Evolutionary conservation across 2,329 filamentous ascomycete genomes (phyloP), one percentile per base, ranked within the genome.

Genomic region (Hysterium pulicare): DNA sequence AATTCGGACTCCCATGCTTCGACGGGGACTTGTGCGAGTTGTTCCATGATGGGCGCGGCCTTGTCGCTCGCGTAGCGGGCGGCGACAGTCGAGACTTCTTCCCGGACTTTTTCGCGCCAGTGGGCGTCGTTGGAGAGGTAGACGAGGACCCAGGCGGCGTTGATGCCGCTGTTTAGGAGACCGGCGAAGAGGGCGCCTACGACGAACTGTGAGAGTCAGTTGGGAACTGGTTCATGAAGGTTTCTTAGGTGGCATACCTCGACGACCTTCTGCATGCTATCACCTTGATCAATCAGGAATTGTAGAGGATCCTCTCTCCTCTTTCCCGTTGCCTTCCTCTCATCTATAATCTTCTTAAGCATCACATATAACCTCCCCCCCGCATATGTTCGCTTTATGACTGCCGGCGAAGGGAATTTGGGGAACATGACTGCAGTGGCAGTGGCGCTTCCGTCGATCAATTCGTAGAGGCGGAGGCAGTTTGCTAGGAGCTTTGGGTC

Each of bases 1-100:
- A 82, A 80, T 15, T 77, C 73, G 10, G 57, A 39, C 53, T 82
- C 78, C 78, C 78, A 82, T 0, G 71, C 73, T 11, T 78, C 74
- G 21, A 79, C 55, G 0, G 69, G 67, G 0, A 82, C 60, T 2
- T 63, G 54, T 26, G 65, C 58, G 1, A 82, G 57, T 16, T 66
- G 61, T 1, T 67, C 55, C 21, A 56, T 56, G 10, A 71, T 54
- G 2, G 70, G 55, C 3, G 58, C 48, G n/a, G 55, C 51, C 1
- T 49, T 44, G 42, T 70, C 53, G 2, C 61, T 53, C 11, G 71
- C 62, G 54, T 80, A 67, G 49, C 66, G 71, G 38, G 63, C 57
- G 1, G 77, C 64, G 5, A 67, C 70, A 3, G 48, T 50, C 38
- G 73, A 65, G 13, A 82, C 66, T 57, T 82, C 77, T 6, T 64